These are phyloP conservation scores for Cucumis hystrix DNA, from an alignment of 306 rosid species.

Conservation along the genomic window DNA sequence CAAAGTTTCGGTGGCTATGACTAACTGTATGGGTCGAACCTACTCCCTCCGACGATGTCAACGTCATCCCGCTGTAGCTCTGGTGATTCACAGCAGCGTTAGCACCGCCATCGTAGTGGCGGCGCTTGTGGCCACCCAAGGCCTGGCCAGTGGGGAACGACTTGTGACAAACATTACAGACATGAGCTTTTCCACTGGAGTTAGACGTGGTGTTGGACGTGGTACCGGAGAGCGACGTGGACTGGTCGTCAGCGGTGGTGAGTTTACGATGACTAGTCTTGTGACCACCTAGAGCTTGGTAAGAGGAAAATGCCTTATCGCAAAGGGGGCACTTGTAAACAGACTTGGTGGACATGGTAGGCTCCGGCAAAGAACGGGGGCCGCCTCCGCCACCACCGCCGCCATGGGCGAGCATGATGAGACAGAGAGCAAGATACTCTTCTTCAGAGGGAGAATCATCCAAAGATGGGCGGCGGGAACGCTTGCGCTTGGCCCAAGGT, in stretches of 20 bases:
- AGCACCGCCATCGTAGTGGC: slow-evolving; percentile 78
- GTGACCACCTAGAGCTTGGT: slow-evolving; percentile 94
- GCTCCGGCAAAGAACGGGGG: background rate
- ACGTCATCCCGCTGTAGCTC: slow-evolving; percentile 24
- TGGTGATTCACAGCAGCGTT: slow-evolving; percentile 5
- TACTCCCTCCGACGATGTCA: slow-evolving; percentile 41
- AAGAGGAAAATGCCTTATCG: slow-evolving; percentile 57
- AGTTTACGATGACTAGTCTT: slow-evolving; percentile 83
- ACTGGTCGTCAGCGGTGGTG: background rate
- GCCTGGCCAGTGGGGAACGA: slow-evolving; percentile 81
- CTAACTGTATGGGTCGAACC: slow-evolving; percentile 26
- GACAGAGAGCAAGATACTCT: slow-evolving; percentile 92
- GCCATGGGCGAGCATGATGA: slow-evolving; percentile 83
- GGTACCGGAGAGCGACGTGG: slow-evolving; percentile 17
- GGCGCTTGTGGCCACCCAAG: slow-evolving; percentile 90
- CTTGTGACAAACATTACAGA: slow-evolving; percentile 83
- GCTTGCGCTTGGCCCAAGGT: slow-evolving; percentile 61
- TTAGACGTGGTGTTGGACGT: background rate
- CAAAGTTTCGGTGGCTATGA: slow-evolving; percentile 45
- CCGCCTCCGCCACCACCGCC: slow-evolving; percentile 34
- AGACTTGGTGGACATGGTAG: slow-evolving; percentile 13
- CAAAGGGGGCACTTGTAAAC: slow-evolving; percentile 55
- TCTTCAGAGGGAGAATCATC: slow-evolving; percentile 47
- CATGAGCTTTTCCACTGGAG: slow-evolving; percentile 35
- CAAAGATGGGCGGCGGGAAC: slow-evolving; percentile 45